These are phyloP conservation scores for Asclepias syriaca DNA, from an alignment of 257 asterid genomes.

Conservation along the genomic window DNA sequence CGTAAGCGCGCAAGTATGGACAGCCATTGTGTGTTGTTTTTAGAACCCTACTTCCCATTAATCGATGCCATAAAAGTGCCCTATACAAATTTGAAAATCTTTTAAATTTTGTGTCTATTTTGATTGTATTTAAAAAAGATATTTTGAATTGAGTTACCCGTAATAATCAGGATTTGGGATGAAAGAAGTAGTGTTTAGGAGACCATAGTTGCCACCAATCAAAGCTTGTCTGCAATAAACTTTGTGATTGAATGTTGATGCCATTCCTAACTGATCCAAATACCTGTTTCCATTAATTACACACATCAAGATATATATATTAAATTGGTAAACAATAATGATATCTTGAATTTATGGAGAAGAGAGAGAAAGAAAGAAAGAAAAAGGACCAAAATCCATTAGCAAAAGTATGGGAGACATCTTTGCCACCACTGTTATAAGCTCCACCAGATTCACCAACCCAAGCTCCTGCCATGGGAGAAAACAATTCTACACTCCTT, in stretches of 20 bases:
- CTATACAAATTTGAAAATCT: constrained; percentile 17
- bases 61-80: constrained; percentile 70
- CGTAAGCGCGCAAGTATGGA: constrained; percentile 53
- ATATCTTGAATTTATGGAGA: no score
- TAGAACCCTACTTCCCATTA: constrained; percentile 77
- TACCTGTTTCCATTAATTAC: constrained; percentile 37
- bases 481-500: constrained; percentile 26
- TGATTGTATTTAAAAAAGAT: no score
- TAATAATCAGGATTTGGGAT: constrained; percentile 88
- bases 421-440: constrained; percentile 75
- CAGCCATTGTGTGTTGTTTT: constrained; percentile 46
- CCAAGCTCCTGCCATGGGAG: constrained; percentile 75
- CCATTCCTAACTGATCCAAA: constrained; percentile 89
- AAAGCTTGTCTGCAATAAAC: constrained; percentile 82
- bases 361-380: not conserved
- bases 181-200: constrained; percentile 59
- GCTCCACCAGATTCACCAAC: constrained; percentile 94
- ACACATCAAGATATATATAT: no score
- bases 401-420: constrained; percentile 61
- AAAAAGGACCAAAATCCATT: constrained; percentile 70
- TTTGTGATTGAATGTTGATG: constrained; percentile 68
- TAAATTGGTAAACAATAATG: no score
- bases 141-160: constrained; percentile 31
- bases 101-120: no score
- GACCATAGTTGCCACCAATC: constrained; percentile 81